phyloP scores from a whole-genome alignment of 371 early-diverging fungal species.

The Coemansia linderi region DNA sequence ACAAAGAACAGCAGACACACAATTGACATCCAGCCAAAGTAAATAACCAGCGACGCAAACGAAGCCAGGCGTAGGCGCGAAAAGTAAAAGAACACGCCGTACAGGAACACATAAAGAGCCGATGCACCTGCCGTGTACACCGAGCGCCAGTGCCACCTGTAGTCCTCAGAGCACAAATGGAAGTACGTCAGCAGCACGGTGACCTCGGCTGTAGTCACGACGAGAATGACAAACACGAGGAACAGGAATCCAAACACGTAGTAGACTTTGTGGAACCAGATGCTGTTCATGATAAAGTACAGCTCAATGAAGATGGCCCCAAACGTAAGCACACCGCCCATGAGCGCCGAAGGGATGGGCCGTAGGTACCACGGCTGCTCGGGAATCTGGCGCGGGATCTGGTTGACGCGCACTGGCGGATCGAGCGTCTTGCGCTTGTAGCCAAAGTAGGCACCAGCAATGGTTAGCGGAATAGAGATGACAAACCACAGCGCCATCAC shows the following conservation, averaged over 20 bases:
- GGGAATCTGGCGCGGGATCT: conserved; percentile 94
- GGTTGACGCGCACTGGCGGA: conserved; percentile 86
- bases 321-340: conserved; percentile 88
- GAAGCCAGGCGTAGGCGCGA: conserved; percentile 72
- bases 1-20: conserved; percentile 75
- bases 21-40: conserved; percentile 89
- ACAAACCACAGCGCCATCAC: conserved; percentile 85
- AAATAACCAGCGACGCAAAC: conserved; percentile 78
- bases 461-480: conserved; percentile 84
- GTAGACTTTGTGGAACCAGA: conserved; percentile 82
- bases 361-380: conserved; percentile 78
- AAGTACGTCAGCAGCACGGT: conserved; percentile 90
- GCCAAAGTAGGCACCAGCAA: conserved; percentile 91
- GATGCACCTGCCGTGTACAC: conserved; percentile 87
- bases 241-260: conserved; percentile 89
- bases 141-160: conserved; percentile 94
- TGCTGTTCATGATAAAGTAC: conserved; percentile 83
- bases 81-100: conserved; percentile 78
- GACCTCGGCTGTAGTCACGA: conserved; percentile 81
- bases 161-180: conserved; percentile 89
- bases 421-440: conserved; percentile 83
- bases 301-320: conserved; percentile 87
- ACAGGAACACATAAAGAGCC: conserved; percentile 86
- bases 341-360: conserved; percentile 71
- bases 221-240: conserved; percentile 75